A percentile compares a stretch with the other conserved stretches of the same genome.
Evolutionary conservation across 1,284 basidiomycete genomes (phyloP).

Genomic region (Coniferiporia sulphurascens): DNA sequence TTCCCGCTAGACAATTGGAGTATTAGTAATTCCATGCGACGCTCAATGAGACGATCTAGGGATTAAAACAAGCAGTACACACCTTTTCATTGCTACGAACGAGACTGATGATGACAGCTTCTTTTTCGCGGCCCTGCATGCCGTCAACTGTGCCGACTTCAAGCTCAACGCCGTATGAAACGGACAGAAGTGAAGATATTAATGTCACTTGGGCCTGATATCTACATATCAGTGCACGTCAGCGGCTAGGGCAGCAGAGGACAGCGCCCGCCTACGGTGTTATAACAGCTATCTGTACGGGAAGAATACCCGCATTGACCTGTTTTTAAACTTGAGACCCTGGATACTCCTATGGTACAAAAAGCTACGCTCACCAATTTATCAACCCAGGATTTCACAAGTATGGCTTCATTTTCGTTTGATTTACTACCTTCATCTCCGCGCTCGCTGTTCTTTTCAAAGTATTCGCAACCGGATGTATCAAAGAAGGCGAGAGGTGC

Average conservation of each 20-base stretch:
- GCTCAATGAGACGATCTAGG: background rate
- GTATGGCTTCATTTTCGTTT: constrained; percentile 89
- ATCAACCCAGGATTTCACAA: constrained; percentile 80
- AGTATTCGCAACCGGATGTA: constrained; percentile 90
- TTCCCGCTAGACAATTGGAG: constrained; percentile 50
- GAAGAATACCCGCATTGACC: constrained; percentile 65
- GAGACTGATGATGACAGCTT: constrained; percentile 84
- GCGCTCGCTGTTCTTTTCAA: constrained; percentile 58
- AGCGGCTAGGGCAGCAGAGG: background rate
- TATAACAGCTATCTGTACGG: constrained; percentile 83
- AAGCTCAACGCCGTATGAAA: constrained; percentile 60
- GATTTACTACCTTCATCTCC: constrained; percentile 81
- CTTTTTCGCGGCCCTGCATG: constrained; percentile 90
- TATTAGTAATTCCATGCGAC: background rate
- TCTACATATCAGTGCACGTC: constrained; percentile 28
- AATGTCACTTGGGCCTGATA: constrained; percentile 91
- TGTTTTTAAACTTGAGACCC: constrained; percentile 27
- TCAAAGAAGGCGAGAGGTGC: constrained; percentile 91
- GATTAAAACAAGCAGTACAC: constrained; percentile 16
- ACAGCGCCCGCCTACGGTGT: constrained; percentile 59
- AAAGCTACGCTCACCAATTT: constrained; percentile 53
- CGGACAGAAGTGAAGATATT: constrained; percentile 67
- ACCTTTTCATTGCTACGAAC: constrained; percentile 85
- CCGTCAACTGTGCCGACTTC: constrained; percentile 92
- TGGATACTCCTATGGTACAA: background rate